Conservation (phyloP, 2,329 filamentous ascomycete species). For the Domatiomyces globalis region DNA sequence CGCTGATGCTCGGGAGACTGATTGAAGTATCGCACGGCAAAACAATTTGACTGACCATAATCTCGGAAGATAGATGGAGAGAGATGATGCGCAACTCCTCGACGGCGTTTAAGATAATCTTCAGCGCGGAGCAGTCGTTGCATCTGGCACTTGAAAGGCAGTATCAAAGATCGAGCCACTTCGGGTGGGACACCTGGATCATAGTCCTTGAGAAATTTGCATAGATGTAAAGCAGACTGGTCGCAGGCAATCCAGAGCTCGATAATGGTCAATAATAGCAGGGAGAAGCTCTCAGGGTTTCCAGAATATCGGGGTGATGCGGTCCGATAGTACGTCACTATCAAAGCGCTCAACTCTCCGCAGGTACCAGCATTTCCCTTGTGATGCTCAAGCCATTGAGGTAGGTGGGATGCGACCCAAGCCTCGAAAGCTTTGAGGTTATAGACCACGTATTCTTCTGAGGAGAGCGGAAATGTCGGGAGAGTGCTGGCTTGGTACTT, state of each 20-base stretch:
- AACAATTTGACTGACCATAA: constrained; percentile 19
- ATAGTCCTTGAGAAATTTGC: constrained; percentile 3
- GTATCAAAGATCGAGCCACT: constrained; percentile 14
- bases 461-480: constrained; percentile 1
- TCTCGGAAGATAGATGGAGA: constrained; percentile 3
- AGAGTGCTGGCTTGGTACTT: constrained; percentile 2
- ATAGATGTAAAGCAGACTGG: constrained; percentile 1
- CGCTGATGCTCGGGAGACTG: constrained; percentile 29
- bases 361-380: constrained; percentile 19
- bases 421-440: constrained; percentile 32
- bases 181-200: constrained; percentile 1
- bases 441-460: constrained; percentile 11
- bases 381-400: constrained; percentile 26
- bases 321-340: constrained; percentile 23
- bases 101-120: constrained; percentile 1
- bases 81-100: background rate
- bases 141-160: constrained; percentile 18
- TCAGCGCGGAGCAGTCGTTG: constrained; percentile 8
- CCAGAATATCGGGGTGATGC: constrained; percentile 23
- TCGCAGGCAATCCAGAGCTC: constrained; percentile 38
- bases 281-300: constrained; percentile 35
- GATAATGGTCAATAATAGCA: constrained; percentile 42
- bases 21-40: constrained; percentile 37
- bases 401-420: constrained; percentile 34
- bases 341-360: constrained; percentile 18